Percentiles rank a stretch among this genome's conserved stretches.
Evolutionary conservation across 2,329 filamentous ascomycete species (phyloP).

Genomic region (Aspergillus quadricinctus): DNA sequence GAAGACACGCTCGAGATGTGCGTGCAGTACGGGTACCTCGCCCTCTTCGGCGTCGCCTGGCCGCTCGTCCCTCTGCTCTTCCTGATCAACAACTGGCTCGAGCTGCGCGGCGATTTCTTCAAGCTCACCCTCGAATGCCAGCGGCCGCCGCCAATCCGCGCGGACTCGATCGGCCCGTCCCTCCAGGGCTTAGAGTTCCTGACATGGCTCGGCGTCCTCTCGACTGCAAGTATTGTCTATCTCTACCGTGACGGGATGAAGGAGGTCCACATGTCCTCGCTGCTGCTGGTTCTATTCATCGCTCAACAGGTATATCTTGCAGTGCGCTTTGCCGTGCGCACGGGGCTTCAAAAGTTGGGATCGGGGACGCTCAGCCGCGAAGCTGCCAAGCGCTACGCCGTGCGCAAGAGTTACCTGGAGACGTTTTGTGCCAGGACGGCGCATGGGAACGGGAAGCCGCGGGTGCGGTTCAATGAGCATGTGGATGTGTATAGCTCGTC

Average conservation of each 20-base stretch:
- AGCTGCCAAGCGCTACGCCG: slow-evolving; percentile 69
- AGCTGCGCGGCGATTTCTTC: slow-evolving; percentile 85
- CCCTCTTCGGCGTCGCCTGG: slow-evolving; percentile 91
- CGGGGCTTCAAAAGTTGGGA: slow-evolving; percentile 71
- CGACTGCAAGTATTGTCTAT: slow-evolving; percentile 81
- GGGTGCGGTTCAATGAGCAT: slow-evolving; percentile 31
- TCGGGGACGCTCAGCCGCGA: slow-evolving; percentile 80
- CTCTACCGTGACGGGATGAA: slow-evolving; percentile 69
- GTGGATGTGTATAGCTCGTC: slow-evolving; percentile 28
- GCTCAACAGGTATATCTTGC: slow-evolving; percentile 81
- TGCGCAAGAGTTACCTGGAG: slow-evolving; percentile 71
- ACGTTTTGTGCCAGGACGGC: slow-evolving; percentile 8
- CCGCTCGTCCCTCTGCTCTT: slow-evolving; percentile 87
- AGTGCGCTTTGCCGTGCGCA: slow-evolving; percentile 64
- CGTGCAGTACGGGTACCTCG: slow-evolving; percentile 82
- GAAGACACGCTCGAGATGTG: slow-evolving; percentile 91
- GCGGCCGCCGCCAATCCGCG: slow-evolving; percentile 81
- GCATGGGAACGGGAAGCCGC: slow-evolving; percentile 14
- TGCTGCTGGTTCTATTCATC: slow-evolving; percentile 74
- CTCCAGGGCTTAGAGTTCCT: slow-evolving; percentile 79
- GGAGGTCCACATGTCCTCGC: slow-evolving; percentile 68
- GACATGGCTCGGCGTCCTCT: slow-evolving; percentile 89
- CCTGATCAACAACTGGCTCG: slow-evolving; percentile 92
- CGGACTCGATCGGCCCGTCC: slow-evolving; percentile 94
- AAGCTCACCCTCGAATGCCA: slow-evolving; percentile 90